Evolutionary conservation across 495 filamentous ascomycete species (phyloP), one percentile per base, ranked within the genome.

Genomic region (Hypoxylon perforatum): DNA sequence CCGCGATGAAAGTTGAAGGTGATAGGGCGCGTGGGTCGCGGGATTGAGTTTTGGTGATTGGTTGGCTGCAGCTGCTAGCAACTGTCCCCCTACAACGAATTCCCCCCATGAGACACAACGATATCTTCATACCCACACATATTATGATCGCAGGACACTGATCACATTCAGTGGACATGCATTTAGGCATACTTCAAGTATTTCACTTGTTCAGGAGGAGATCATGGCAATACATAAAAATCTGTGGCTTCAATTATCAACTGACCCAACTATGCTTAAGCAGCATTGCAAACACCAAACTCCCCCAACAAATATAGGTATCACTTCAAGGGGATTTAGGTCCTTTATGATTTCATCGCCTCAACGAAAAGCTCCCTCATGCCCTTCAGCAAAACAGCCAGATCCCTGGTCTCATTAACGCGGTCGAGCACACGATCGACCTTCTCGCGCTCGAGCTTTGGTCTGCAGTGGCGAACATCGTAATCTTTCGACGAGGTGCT

Each of bases 331-430:
- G 4, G 15, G 2, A 11, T 11, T 2, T 38, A 38, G 35, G 10
- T 42, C 14, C 23, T 51, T 74, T 65, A 84, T 12, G 75, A 72
- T 65, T 84, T 84, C 74, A 85, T 77, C 28, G 82, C 80, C 76
- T 87, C 84, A 0, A 86, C 82, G 77, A 99, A 97, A 42, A 97
- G 66, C 67, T 90, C 91, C 73, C 95, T 87, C 93, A 99, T 99
- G 17, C 90, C 91, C 81, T 96, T 97, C 60, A 98, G 77, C 65
- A 97, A 87, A 21, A 83, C 81, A 2, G 87, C 87, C 72, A 99
- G 82, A 70, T 97, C 92, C 69, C 93, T 84, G 49, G 85, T 90
- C 77, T 97, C 92, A 68, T 97, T 97, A 50, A 93, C 77, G 61
- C 80, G 79, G 53, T 96, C 92, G 12, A 95, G 76, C 45, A 91